phyloP scores from a whole-genome alignment of 2,329 filamentous ascomycete genomes.

The Helminthosporium solani region DNA sequence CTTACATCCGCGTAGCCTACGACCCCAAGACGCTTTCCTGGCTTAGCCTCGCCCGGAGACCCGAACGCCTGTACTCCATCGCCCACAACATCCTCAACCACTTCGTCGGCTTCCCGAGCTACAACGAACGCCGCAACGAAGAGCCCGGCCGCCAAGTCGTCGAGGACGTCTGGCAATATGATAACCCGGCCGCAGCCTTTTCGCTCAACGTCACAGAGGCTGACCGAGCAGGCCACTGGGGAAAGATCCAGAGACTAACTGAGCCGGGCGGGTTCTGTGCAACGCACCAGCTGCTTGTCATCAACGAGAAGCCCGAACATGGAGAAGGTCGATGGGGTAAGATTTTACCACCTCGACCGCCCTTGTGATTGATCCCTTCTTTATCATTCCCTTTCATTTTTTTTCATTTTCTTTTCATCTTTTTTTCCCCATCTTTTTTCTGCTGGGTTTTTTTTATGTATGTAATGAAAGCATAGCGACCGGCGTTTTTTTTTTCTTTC shows the following conservation, averaged over 20 bases:
- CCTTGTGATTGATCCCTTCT: background rate
- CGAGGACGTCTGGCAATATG: constrained; percentile 55
- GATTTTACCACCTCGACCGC: constrained; percentile 26
- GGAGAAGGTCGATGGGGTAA: constrained; percentile 37
- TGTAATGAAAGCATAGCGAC: background rate
- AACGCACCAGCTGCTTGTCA: constrained; percentile 54
- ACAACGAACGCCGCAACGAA: constrained; percentile 63
- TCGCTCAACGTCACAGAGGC: constrained; percentile 24
- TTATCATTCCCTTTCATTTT: background rate
- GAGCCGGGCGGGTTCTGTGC: constrained; percentile 59
- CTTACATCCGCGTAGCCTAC: constrained; percentile 72
- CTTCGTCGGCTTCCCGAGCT: constrained; percentile 57
- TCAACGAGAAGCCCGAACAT: constrained; percentile 40
- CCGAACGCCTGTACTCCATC: constrained; percentile 64
- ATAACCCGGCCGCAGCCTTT: constrained; percentile 29
- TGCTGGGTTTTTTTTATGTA: background rate
- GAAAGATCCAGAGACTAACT: constrained; percentile 47
- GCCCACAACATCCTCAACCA: constrained; percentile 61
- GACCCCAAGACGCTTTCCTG: constrained; percentile 57
- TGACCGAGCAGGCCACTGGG: constrained; percentile 31
- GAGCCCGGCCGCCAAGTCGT: constrained; percentile 56
- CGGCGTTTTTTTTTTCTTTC: background rate
- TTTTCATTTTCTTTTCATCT: background rate
- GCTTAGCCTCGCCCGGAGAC: constrained; percentile 61
- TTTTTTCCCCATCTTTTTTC: background rate